Evolutionary conservation across 805 yeast species (phyloP).

Genomic region (Spathaspora arborariae): DNA sequence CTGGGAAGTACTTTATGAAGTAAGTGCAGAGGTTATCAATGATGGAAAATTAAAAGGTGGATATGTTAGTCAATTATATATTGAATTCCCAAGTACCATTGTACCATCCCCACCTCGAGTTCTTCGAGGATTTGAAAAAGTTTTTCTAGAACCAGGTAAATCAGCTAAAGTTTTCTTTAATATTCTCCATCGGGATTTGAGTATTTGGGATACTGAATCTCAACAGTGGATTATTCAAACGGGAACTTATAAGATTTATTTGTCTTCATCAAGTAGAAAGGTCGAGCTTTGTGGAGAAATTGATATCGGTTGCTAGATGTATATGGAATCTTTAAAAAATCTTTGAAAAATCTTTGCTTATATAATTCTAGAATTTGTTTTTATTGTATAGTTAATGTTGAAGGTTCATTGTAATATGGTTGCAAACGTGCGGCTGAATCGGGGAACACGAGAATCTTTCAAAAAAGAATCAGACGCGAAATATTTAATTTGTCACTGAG

Average conservation of each 20-base stretch:
- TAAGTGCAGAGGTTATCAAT: slow-evolving; percentile 44
- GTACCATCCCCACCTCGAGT: slow-evolving; percentile 50
- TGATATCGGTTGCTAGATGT: slow-evolving; percentile 27
- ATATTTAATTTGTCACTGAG: not conserved
- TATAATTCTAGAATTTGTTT: not conserved
- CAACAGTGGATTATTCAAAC: slow-evolving; percentile 59
- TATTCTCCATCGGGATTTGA: slow-evolving; percentile 49
- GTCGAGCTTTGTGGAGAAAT: slow-evolving; percentile 45
- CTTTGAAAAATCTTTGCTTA: not conserved
- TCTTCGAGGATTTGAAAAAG: slow-evolving; percentile 57
- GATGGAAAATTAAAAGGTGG: slow-evolving; percentile 45
- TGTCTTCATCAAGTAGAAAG: slow-evolving; percentile 47
- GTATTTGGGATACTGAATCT: slow-evolving; percentile 51
- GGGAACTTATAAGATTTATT: slow-evolving; percentile 50
- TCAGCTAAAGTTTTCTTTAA: slow-evolving; percentile 37
- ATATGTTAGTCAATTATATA: slow-evolving; percentile 50
- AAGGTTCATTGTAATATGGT: not conserved
- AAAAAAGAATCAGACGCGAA: not conserved
- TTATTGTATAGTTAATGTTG: not conserved
- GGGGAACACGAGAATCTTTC: not conserved
- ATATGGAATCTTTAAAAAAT: not conserved
- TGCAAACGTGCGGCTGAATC: not conserved
- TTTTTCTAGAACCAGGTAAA: slow-evolving; percentile 41
- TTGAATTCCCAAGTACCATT: slow-evolving; percentile 47
- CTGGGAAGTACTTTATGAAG: slow-evolving; percentile 50